Percentiles rank a stretch among this genome's conserved stretches.
These are phyloP conservation scores for Cajanus cajan DNA, from an alignment of 306 rosid genomes.

Conservation along the genomic window DNA sequence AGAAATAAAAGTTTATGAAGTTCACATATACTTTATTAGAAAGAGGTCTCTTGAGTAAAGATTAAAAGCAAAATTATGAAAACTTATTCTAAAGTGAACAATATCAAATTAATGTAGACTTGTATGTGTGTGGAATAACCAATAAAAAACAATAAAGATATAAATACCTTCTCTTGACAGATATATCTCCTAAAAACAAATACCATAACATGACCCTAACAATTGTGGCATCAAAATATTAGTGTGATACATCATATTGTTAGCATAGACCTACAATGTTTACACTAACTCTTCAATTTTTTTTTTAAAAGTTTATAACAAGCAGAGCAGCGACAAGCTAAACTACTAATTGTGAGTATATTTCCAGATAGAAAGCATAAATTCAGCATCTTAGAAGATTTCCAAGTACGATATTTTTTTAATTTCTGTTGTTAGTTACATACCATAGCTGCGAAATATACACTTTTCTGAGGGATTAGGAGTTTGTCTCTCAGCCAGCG, in stretches of 20 bases:
- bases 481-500: constrained; percentile 76
- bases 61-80: too few species aligned
- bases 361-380: neutral
- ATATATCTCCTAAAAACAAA: too few species aligned
- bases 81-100: too few species aligned
- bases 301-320: neutral
- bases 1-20: too few species aligned
- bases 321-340: neutral
- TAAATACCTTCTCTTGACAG: too few species aligned
- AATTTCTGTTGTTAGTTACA: neutral
- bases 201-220: too few species aligned
- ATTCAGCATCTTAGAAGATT: neutral
- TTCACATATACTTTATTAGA: too few species aligned
- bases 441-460: constrained; percentile 64
- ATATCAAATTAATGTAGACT: too few species aligned
- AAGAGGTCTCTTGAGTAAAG: too few species aligned
- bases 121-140: too few species aligned
- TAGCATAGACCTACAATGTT: neutral
- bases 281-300: neutral
- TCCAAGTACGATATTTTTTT: neutral
- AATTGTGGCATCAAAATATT: neutral
- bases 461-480: constrained; percentile 44
- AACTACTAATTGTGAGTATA: neutral
- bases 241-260: neutral
- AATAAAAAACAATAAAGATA: too few species aligned